phyloP scores from a whole-genome alignment of 2,329 filamentous ascomycete species.

The Cordyceps farinosa region DNA sequence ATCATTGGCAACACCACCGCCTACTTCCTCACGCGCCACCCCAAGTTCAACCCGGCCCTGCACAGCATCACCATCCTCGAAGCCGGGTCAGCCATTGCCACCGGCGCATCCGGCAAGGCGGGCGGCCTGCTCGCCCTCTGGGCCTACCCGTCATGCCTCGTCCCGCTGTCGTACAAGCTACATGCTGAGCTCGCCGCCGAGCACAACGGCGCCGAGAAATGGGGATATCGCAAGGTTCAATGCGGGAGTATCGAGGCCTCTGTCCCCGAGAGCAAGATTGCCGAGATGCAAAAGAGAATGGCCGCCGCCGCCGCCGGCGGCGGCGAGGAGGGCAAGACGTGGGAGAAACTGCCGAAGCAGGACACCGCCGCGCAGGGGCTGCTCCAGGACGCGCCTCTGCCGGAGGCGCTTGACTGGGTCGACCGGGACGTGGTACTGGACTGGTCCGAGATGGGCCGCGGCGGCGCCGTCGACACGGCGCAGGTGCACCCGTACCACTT shows the following conservation, averaged over 20 bases:
- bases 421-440: slow-evolving; percentile 59
- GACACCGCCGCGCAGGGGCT: slow-evolving; percentile 45
- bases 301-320: background rate
- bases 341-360: slow-evolving; percentile 62
- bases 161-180: slow-evolving; percentile 78
- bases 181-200: slow-evolving; percentile 82
- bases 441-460: slow-evolving; percentile 77
- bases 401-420: slow-evolving; percentile 81
- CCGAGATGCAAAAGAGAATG: background rate
- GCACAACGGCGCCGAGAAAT: slow-evolving; percentile 71
- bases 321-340: slow-evolving; percentile 43
- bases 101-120: slow-evolving; percentile 92
- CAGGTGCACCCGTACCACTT: slow-evolving; percentile 94
- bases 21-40: slow-evolving; percentile 86
- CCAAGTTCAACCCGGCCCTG: slow-evolving; percentile 68
- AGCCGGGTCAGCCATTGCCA: slow-evolving; percentile 74
- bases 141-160: slow-evolving; percentile 83
- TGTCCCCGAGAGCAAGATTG: slow-evolving; percentile 27
- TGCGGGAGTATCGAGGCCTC: slow-evolving; percentile 59
- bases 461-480: slow-evolving; percentile 70
- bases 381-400: slow-evolving; percentile 59
- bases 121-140: slow-evolving; percentile 86
- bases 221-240: slow-evolving; percentile 80
- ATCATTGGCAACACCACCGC: slow-evolving; percentile 90
- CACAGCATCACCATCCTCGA: slow-evolving; percentile 85